Percentiles rank a stretch among this genome's conserved stretches.
Conservation (phyloP, 768 basidiomycete species). For the Lepiota venenata region DNA sequence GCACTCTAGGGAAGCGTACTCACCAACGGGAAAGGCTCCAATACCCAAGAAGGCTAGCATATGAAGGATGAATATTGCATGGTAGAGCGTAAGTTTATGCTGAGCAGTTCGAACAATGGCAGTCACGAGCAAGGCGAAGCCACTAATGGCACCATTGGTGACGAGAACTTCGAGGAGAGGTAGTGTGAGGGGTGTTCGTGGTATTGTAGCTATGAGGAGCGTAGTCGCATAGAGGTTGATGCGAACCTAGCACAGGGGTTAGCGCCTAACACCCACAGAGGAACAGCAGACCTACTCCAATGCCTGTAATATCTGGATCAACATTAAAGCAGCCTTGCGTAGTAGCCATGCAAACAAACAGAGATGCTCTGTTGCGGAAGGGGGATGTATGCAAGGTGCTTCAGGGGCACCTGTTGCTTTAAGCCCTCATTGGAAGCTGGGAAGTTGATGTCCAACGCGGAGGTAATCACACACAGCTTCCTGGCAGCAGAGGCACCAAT, state of each 20-base stretch:
- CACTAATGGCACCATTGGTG: slow-evolving; percentile 14
- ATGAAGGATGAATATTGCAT: slow-evolving; percentile 16
- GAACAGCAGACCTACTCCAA: neutral
- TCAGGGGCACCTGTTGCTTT: neutral
- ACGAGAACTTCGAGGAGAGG: slow-evolving; percentile 12
- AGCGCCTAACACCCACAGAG: no score
- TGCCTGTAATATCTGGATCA: slow-evolving; percentile 2
- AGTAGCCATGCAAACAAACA: neutral
- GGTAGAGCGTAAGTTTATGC: slow-evolving; percentile 13
- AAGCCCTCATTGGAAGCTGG: no score
- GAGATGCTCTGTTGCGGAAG: neutral
- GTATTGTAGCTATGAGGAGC: slow-evolving; percentile 12
- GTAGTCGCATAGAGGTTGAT: slow-evolving; percentile 15
- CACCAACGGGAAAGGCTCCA: slow-evolving; percentile 9
- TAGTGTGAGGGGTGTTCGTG: slow-evolving; percentile 4
- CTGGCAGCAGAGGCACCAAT: no score
- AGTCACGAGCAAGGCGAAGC: slow-evolving; percentile 13
- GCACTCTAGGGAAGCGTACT: neutral
- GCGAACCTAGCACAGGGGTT: slow-evolving; percentile 6
- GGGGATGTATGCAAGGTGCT: neutral
- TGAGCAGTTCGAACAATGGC: slow-evolving; percentile 13
- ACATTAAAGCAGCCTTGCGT: neutral
- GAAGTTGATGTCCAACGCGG: no score
- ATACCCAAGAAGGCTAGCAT: slow-evolving; percentile 14
- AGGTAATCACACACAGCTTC: no score